A percentile compares a stretch with the other conserved stretches of the same genome.
phyloP scores from a whole-genome alignment of 371 early-diverging fungal species.

The Rhizopus delemar region DNA sequence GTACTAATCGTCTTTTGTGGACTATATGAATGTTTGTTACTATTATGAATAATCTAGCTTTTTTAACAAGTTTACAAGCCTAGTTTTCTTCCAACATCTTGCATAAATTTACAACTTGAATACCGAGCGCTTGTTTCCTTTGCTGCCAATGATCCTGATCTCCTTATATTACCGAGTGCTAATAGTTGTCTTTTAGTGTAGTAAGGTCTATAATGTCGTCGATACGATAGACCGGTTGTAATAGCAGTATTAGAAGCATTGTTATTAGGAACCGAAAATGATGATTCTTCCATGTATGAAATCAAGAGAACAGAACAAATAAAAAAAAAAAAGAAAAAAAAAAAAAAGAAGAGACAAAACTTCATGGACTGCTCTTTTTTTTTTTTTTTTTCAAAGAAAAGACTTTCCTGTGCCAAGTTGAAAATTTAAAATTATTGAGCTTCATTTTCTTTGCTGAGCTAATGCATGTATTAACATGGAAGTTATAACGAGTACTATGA shows the following conservation, averaged over 20 bases:
- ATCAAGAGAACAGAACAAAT: not conserved
- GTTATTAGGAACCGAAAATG: not conserved
- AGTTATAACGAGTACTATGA: too few relatives aligned
- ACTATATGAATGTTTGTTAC: slow-evolving; percentile 28
- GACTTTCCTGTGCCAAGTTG: too few relatives aligned
- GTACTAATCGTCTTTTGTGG: slow-evolving; percentile 76
- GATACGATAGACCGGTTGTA: slow-evolving; percentile 36
- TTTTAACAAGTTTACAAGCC: slow-evolving; percentile 39
- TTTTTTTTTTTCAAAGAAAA: too few relatives aligned
- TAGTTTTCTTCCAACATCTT: slow-evolving; percentile 48
- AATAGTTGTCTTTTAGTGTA: slow-evolving; percentile 47
- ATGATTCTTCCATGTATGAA: not conserved
- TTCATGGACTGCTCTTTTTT: too few relatives aligned
- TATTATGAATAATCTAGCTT: not conserved
- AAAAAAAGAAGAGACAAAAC: not conserved
- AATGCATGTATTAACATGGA: too few relatives aligned
- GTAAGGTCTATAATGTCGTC: slow-evolving; percentile 44
- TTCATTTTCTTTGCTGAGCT: too few relatives aligned
- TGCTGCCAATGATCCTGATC: slow-evolving; percentile 17
- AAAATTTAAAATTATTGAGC: too few relatives aligned
- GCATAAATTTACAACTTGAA: slow-evolving; percentile 51
- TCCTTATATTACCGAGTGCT: slow-evolving; percentile 32
- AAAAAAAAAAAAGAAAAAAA: too few relatives aligned
- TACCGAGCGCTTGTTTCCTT: slow-evolving; percentile 40
- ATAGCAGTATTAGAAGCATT: slow-evolving; percentile 14